A percentile compares a stretch with the other conserved stretches of the same genome.
These are phyloP conservation scores for Jackrogersella multiformis DNA, from an alignment of 495 filamentous ascomycete genomes.

Conservation along the genomic window DNA sequence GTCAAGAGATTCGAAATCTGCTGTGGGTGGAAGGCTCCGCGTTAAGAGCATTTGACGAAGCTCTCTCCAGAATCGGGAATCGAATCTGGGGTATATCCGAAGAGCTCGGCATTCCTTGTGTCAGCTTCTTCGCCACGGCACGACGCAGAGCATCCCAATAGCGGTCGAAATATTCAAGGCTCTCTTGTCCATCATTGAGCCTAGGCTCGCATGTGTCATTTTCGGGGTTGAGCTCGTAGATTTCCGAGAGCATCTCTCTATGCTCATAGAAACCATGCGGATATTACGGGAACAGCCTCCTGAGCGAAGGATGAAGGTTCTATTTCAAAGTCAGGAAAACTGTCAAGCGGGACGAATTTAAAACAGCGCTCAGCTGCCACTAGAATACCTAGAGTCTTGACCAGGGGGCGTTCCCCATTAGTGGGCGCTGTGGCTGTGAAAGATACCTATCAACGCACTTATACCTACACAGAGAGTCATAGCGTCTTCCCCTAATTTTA, in stretches of 20 bases:
- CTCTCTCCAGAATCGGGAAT: background rate
- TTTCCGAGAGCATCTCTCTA: background rate
- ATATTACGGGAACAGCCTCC: background rate
- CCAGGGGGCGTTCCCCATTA: constrained; percentile 1
- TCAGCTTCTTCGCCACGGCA: constrained; percentile 4
- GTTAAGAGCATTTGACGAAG: background rate
- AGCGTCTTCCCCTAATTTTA: background rate
- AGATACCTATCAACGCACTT: background rate
- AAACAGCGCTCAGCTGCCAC: background rate
- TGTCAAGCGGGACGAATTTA: background rate
- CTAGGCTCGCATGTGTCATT: background rate
- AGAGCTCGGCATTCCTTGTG: background rate
- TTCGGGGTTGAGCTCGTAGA: background rate
- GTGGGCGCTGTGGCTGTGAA: constrained; percentile 1
- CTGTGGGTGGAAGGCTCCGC: constrained; percentile 7
- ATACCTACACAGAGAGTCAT: background rate
- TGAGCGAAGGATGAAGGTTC: background rate
- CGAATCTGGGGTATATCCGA: constrained; percentile 1
- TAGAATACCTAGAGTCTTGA: background rate
- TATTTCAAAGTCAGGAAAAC: background rate
- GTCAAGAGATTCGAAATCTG: background rate
- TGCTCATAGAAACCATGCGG: background rate
- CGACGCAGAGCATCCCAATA: background rate
- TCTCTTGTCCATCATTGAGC: background rate
- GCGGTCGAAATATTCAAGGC: background rate